Conservation (phyloP, 2,329 filamentous ascomycete genomes). For the Hirsutella minnesotensis region DNA sequence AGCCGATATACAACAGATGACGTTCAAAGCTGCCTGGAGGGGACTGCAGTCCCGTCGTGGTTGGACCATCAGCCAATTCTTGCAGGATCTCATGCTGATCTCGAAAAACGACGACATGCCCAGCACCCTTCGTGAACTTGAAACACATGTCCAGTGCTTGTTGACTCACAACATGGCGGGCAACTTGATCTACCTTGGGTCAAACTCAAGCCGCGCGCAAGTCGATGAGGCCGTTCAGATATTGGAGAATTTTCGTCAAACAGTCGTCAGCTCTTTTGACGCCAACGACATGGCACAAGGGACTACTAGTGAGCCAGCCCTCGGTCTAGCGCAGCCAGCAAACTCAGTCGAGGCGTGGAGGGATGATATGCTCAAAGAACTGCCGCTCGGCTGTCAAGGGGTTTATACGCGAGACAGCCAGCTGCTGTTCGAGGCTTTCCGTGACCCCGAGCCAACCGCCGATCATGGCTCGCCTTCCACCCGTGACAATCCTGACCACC, state of each 20-base stretch:
- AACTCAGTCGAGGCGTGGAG: constrained; percentile 1
- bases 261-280: constrained; percentile 1
- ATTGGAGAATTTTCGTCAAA: constrained; percentile 9
- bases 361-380: not conserved
- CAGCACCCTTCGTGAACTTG: constrained; percentile 3
- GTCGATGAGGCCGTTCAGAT: constrained; percentile 9
- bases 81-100: not conserved
- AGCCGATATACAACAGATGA: constrained; percentile 4
- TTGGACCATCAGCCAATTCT: constrained; percentile 1
- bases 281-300: not conserved
- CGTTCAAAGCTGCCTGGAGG: constrained; percentile 14
- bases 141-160: constrained; percentile 8
- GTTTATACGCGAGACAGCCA: not conserved
- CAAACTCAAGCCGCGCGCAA: constrained; percentile 1
- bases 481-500: not conserved
- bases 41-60: constrained; percentile 8
- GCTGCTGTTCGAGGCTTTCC: not conserved
- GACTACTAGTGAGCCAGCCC: not conserved
- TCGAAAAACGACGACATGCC: not conserved
- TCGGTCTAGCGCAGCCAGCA: not conserved
- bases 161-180: constrained; percentile 16
- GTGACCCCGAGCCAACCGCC: not conserved
- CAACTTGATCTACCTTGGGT: constrained; percentile 17
- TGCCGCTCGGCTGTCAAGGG: not conserved
- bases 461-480: too few relatives aligned